Evolutionary conservation across 331 rosid genomes (phyloP), one percentile per base, ranked within the genome.

Genomic region (Ulmus americana): DNA sequence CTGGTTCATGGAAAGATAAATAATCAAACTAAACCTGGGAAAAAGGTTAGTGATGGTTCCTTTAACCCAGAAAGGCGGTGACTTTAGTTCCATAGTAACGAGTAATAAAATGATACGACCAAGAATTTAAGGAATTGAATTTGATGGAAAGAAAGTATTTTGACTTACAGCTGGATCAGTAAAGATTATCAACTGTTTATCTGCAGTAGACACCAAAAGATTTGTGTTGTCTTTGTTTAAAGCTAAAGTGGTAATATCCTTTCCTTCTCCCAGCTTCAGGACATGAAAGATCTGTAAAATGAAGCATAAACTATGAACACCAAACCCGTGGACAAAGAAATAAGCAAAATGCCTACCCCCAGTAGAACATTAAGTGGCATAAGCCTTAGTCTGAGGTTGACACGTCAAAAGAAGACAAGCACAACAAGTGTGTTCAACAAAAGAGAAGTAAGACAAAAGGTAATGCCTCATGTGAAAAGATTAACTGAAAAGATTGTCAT

Each of bases 161-260:
- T 68, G 70, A 86, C 98, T 83, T 81, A 94, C 98, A 59, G 97
- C 71, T 53, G 98, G 97, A 67, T 94, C 97, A 5, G 98, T 89
- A 83, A 87, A 89, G 79, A 94, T 69, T 70, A 94, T 76, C 84
- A 94, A 79, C 68, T 78, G 82, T 78, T 84, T 87, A 74, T 94
- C 98, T 47, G 66, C 81, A 55, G 98, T 94, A 35, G 98, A 89
- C 68, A 89, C 97, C 84, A 94, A 78, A 43, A 94, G 88, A 83
- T 89, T 94, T 55, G 98, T 89, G 61, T 82, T 83, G 56, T 94
- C 97, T 69, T 73, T 67, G 78, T 89, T 89, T 71, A 89, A 79
- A 70, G 97, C 97, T 53, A 94, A 79, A 62, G 98, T 78, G 18
- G 91, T 89, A 73, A 94, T 87, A 75, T 94, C 95, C 77, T 82